phyloP scores from a whole-genome alignment of 257 asterid genomes.

The Solanum sparsipilum region DNA sequence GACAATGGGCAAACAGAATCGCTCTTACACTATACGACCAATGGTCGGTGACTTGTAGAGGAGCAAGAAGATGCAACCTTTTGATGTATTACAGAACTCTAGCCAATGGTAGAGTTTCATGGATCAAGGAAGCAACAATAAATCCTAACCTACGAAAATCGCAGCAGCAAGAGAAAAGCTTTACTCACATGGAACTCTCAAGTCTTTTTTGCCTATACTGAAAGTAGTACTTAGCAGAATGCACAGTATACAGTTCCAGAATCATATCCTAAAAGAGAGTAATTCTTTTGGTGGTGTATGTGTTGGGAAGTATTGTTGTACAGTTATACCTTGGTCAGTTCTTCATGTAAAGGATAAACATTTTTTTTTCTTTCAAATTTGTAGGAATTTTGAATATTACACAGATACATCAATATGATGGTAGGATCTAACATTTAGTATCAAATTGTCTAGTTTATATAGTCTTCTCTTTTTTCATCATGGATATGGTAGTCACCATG shows the following conservation, averaged over 20 bases:
- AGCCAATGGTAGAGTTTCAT: neutral
- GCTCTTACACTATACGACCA: slow-evolving; percentile 39
- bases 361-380: neutral
- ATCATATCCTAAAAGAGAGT: neutral
- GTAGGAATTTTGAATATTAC: neutral
- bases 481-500: neutral
- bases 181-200: neutral
- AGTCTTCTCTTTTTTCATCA: neutral
- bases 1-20: slow-evolving; percentile 56
- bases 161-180: neutral
- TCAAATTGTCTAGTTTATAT: neutral
- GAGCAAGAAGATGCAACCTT: neutral
- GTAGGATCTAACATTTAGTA: neutral
- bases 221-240: neutral
- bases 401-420: neutral
- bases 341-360: slow-evolving; percentile 11
- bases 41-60: slow-evolving; percentile 27
- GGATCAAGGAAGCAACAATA: neutral
- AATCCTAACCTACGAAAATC: neutral
- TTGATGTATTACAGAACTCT: neutral
- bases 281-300: slow-evolving; percentile 10
- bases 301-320: slow-evolving; percentile 22
- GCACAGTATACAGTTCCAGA: neutral
- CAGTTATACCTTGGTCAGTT: slow-evolving; percentile 16
- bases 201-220: neutral